Evolutionary conservation across 1,284 basidiomycete genomes (phyloP), one percentile per base, ranked within the genome.

Genomic region (Exobasidium rhododendri): DNA sequence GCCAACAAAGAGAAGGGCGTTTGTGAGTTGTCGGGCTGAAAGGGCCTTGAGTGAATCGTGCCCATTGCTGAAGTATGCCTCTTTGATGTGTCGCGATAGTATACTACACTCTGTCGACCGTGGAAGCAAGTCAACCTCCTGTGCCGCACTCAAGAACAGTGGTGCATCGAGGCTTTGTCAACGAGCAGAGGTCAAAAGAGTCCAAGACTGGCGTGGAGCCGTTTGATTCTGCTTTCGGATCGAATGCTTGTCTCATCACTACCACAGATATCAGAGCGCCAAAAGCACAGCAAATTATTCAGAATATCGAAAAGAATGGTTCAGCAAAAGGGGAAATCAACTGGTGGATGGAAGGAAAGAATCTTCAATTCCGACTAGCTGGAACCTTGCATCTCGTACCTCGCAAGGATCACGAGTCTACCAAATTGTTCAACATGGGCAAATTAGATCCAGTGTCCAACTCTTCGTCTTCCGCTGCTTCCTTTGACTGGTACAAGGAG

Each of bases 141-240:
- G 56, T 59, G 17, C 69, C 60, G 65, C 13, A 61, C 30, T 11
- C 65, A 63, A 20, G 65, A 75, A 1, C 75, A 71, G 77, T 81
- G 30, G 77, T 81, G 3, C 80, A 81, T 63, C 75, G 80, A 17
- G 80, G 80, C 0, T 80, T 81, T 52, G 73, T 79, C 56, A 80
- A 81, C 69, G 76, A 80, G 63, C 68, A 77, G 64, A 77, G 69
- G 49, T 73, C 56, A 55, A 66, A 51, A 20, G 74, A 63, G 53
- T 66, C 56, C 30, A 52, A 28, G 58, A 66, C 62, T 32, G 78
- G 75, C 24, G 64, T 64, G 30, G 73, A 62, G 49, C 58, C 61
- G 40, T 62, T 65, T 13, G 58, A 77, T 28, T 65, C 70, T 1
- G 57, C 58, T n/a, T 76, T 77, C 26, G 64, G 67, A 10, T 68